Evolutionary conservation across 1,284 basidiomycete species (phyloP), one percentile per base, ranked within the genome.

Genomic region (Wallemia mellicola): DNA sequence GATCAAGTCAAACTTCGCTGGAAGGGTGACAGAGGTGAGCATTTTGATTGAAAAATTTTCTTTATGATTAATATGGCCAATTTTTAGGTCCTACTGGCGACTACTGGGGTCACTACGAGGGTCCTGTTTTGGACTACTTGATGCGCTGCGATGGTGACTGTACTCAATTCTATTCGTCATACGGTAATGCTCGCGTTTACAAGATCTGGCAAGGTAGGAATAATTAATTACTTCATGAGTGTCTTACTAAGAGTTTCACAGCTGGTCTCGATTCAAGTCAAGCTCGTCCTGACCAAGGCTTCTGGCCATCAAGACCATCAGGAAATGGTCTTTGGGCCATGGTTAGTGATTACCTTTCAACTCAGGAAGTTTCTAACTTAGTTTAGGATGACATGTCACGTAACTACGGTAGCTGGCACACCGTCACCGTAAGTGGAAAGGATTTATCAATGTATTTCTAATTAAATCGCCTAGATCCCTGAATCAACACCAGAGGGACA

Each of bases 91-190:
- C 25, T 19, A 26, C 55, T 24, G 55, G 55, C 5, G 55, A 57
- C 24, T 57, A 28, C 25, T 57, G 55, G 55, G 55, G 55, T 26
- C 55, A 57, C 27, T 57, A 57, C 55, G 55, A 57, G 55, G 55
- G 55, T 17, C 3, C 14, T 26, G 27, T 57, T 7, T 26, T 57
- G 25, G 55, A 57, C 55, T 57, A 57, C 55, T 25, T 57, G 15
- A 57, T 57, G 55, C 55, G 55, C 27, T 57, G 55, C 27, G 55
- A 57, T n/a, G 55, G 55, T 24, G 27, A 57, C 15, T 57, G 55
- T 25, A 26, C 5, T 17, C 9, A 57, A 7, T 57, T 26, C 25
- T n/a, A 57, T 7, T 19, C 55, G 15, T 19, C 15, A 19, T 28
- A 28, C 55, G 55, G 55, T 25, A 28, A 57, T 24, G 55, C 55